phyloP scores from a whole-genome alignment of 2,329 filamentous ascomycete species.

The Fusarium secorum region DNA sequence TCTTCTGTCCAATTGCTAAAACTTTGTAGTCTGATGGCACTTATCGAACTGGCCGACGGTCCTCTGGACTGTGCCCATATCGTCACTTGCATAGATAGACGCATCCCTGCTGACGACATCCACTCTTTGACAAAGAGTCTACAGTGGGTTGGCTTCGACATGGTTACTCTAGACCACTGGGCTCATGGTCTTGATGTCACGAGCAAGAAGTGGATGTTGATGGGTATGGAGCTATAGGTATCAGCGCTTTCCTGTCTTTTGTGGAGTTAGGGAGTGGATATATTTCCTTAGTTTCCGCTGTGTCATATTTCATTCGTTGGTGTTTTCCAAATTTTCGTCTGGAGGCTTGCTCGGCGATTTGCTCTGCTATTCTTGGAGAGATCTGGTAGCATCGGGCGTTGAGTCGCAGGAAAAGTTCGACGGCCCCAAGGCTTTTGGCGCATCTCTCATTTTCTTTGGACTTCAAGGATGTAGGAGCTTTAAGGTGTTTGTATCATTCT shows the following conservation, averaged over 20 bases:
- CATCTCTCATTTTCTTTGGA: conserved; percentile 18
- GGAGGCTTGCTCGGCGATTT: conserved; percentile 13
- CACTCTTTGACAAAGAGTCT: conserved; percentile 80
- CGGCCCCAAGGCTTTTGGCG: conserved; percentile 20
- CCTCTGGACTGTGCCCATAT: conserved; percentile 80
- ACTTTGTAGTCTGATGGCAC: conserved; percentile 76
- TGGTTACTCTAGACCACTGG: conserved; percentile 83
- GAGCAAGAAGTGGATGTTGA: conserved; percentile 83
- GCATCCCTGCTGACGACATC: conserved; percentile 66
- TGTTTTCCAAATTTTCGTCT: conserved; percentile 28
- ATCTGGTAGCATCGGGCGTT: conserved; percentile 32
- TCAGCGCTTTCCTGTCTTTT: conserved; percentile 21
- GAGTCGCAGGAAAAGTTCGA: conserved; percentile 29
- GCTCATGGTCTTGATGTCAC: conserved; percentile 68
- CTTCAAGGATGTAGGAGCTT: conserved; percentile 26
- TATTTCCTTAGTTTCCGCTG: conserved; percentile 31
- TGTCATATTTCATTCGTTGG: conserved; percentile 23
- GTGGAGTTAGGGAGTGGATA: conserved; percentile 31
- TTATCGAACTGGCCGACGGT: conserved; percentile 85
- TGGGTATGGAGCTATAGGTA: conserved; percentile 85
- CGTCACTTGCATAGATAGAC: conserved; percentile 82
- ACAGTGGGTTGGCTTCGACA: conserved; percentile 91
- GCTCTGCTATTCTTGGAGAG: conserved; percentile 21
- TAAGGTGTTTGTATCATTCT: conserved; percentile 19
- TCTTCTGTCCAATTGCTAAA: not conserved